These are phyloP conservation scores for Naganishia randhawae DNA, from an alignment of 768 basidiomycete genomes.

Conservation along the genomic window DNA sequence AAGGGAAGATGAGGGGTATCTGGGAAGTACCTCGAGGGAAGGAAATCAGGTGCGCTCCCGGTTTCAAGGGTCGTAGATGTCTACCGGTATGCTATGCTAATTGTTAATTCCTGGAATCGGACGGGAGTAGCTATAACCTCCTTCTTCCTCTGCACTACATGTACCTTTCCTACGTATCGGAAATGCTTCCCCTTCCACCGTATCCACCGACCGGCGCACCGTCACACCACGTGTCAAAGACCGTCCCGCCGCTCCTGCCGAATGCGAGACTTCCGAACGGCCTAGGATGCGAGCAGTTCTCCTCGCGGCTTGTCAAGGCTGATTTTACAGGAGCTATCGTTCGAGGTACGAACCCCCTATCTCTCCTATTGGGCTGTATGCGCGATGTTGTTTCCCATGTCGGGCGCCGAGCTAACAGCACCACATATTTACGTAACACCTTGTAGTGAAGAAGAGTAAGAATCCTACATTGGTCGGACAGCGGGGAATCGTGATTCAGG, in stretches of 20 bases:
- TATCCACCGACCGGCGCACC: constrained; percentile 28
- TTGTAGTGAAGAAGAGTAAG: constrained; percentile 30
- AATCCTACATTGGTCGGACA: constrained; percentile 35
- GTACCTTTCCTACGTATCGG: constrained; percentile 39
- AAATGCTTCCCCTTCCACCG: constrained; percentile 34
- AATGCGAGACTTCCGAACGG: constrained; percentile 12
- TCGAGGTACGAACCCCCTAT: constrained; percentile 1
- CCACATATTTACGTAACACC: background rate
- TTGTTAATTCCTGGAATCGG: background rate
- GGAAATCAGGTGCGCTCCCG: constrained; percentile 32
- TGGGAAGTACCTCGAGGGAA: constrained; percentile 25
- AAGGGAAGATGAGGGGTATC: constrained; percentile 12
- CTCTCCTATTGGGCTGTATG: background rate
- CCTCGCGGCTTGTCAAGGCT: constrained; percentile 43
- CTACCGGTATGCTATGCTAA: no score
- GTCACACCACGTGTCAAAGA: background rate
- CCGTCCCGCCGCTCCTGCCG: background rate
- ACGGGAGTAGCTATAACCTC: constrained; percentile 35
- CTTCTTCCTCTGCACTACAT: constrained; percentile 41
- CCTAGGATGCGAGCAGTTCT: constrained; percentile 32
- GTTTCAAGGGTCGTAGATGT: background rate
- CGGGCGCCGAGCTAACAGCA: no score
- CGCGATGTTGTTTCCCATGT: background rate
- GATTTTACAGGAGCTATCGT: constrained; percentile 44
- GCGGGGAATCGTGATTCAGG: constrained; percentile 44